A percentile compares a stretch with the other conserved stretches of the same genome.
Conservation (phyloP, 2,329 filamentous ascomycete genomes). For the Fusarium floridanum region DNA sequence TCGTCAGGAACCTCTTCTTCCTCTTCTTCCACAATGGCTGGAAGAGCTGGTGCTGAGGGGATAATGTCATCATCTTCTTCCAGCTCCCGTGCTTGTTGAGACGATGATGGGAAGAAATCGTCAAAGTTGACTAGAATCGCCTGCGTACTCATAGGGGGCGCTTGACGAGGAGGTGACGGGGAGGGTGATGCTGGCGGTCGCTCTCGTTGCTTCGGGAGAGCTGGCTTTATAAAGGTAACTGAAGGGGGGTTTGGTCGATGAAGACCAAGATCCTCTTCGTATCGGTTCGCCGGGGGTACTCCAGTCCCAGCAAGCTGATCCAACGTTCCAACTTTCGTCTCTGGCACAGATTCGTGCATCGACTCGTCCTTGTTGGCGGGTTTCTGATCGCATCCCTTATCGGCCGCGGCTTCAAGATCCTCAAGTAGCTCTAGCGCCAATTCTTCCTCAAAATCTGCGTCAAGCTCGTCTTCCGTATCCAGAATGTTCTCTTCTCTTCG, state of each 20-base stretch:
- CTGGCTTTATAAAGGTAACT: conserved; percentile 3
- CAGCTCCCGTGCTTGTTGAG: conserved; percentile 67
- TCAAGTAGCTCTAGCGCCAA: conserved; percentile 44
- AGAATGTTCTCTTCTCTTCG: conserved; percentile 1
- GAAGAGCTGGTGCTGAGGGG: conserved; percentile 5
- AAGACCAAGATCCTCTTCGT: conserved; percentile 40
- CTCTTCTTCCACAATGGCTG: conserved; percentile 25
- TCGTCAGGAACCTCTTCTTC: conserved; percentile 23
- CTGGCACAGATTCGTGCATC: background rate
- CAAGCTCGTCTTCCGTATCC: conserved; percentile 44
- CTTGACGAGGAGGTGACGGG: conserved; percentile 32
- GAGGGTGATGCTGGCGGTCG: conserved; percentile 25
- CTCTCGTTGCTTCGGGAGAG: conserved; percentile 8
- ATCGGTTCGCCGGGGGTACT: conserved; percentile 9
- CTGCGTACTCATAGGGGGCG: conserved; percentile 62
- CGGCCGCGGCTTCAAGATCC: conserved; percentile 35
- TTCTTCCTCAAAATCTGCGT: conserved; percentile 44
- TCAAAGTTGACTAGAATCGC: conserved; percentile 65
- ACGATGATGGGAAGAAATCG: conserved; percentile 68
- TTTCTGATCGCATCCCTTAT: conserved; percentile 1
- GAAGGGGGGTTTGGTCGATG: conserved; percentile 12
- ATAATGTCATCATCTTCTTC: conserved; percentile 50
- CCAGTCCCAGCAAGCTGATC: background rate
- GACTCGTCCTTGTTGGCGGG: background rate
- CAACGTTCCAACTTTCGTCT: background rate